These are phyloP conservation scores for Psilocybe azurescens DNA, from an alignment of 768 basidiomycete genomes.

Conservation along the genomic window DNA sequence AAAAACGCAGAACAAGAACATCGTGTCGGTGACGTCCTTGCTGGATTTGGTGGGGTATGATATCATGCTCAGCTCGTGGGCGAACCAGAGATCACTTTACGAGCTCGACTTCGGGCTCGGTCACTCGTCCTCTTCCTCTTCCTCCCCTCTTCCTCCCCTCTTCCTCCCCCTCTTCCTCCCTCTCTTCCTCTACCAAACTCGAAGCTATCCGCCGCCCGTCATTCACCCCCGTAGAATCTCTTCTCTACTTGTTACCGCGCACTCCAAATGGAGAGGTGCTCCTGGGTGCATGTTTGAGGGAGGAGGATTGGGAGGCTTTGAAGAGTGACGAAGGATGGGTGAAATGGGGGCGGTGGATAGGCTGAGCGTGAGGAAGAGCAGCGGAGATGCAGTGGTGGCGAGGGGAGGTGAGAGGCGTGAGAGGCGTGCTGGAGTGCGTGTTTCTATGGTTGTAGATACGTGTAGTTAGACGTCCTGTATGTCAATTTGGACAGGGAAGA, in stretches of 20 bases:
- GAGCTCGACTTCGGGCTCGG: conserved; percentile 27
- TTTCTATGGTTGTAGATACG: too few relatives aligned
- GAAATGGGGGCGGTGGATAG: too few relatives aligned
- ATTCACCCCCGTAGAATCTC: conserved; percentile 29
- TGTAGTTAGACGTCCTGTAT: too few relatives aligned
- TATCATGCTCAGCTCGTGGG: conserved; percentile 35
- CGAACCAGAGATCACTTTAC: conserved; percentile 24
- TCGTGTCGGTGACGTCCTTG: conserved; percentile 20
- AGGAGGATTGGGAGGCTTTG: too few relatives aligned
- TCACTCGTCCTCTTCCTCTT: background rate
- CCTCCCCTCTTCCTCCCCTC: too few relatives aligned
- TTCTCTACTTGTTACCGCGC: conserved; percentile 32
- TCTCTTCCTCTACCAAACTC: conserved; percentile 14
- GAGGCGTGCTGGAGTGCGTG: too few relatives aligned
- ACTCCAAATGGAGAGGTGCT: background rate
- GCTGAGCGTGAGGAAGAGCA: too few relatives aligned
- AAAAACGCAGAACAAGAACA: conserved; percentile 22
- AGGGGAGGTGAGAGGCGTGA: too few relatives aligned
- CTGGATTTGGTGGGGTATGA: conserved; percentile 20
- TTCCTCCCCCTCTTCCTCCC: background rate
- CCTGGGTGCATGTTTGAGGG: too few relatives aligned
- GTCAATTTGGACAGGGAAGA: too few relatives aligned
- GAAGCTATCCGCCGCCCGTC: conserved; percentile 32
- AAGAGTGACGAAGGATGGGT: too few relatives aligned
- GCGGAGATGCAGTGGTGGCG: too few relatives aligned